A percentile compares a stretch with the other conserved stretches of the same genome.
Conservation (phyloP, 2,329 filamentous ascomycete genomes). For the Penicillium polonicum region DNA sequence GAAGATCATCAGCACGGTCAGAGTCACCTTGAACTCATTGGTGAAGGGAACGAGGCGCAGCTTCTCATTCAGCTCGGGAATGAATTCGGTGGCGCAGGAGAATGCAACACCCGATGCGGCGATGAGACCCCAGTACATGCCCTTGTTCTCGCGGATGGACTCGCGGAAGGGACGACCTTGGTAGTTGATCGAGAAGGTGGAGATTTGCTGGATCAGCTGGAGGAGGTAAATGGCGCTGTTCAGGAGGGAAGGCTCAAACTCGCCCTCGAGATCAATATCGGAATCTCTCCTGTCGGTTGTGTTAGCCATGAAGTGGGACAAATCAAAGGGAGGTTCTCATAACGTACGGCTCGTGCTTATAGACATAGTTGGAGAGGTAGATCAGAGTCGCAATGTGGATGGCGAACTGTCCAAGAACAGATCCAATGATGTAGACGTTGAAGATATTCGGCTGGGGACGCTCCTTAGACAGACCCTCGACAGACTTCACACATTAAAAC, state of each 20-base stretch:
- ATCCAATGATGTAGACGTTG: conserved; percentile 98
- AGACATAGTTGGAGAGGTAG: conserved; percentile 88
- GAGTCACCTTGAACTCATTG: conserved; percentile 80
- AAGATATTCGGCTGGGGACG: conserved; percentile 98
- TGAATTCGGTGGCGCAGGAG: conserved; percentile 88
- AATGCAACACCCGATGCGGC: conserved; percentile 89
- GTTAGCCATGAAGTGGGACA: conserved; percentile 34
- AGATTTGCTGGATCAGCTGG: conserved; percentile 97
- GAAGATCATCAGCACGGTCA: conserved; percentile 79
- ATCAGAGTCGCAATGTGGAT: conserved; percentile 92
- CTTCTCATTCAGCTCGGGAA: conserved; percentile 91
- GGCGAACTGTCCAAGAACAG: conserved; percentile 93
- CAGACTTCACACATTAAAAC: conserved; percentile 54
- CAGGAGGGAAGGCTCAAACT: conserved; percentile 88
- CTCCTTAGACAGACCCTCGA: conserved; percentile 94
- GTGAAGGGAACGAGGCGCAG: conserved; percentile 90
- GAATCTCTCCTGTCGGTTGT: conserved; percentile 47
- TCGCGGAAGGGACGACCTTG: conserved; percentile 97
- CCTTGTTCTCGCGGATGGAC: conserved; percentile 88
- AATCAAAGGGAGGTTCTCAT: not conserved
- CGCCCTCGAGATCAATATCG: conserved; percentile 85
- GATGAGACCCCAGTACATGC: conserved; percentile 97
- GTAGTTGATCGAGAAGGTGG: conserved; percentile 99
- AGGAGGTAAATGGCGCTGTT: conserved; percentile 97
- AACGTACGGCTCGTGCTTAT: conserved; percentile 78